These are phyloP conservation scores for Corrigiola litoralis DNA, from an alignment of 179 eudicot species.

Conservation along the genomic window DNA sequence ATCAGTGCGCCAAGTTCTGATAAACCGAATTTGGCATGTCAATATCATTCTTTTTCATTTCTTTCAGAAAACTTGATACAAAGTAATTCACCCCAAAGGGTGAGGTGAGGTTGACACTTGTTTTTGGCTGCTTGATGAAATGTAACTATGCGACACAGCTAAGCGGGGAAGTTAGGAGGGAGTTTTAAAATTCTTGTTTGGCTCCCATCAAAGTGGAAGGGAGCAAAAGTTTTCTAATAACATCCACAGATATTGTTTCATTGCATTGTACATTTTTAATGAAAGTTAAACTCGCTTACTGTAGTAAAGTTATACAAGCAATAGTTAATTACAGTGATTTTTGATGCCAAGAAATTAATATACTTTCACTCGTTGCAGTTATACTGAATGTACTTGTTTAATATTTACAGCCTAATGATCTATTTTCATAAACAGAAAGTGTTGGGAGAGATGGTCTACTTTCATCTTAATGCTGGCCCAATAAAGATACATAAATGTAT, in stretches of 20 bases:
- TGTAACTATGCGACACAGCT: not conserved
- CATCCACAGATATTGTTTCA: not conserved
- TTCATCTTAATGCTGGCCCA: no score
- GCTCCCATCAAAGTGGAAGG: not conserved
- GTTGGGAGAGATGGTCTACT: no score
- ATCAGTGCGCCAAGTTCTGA: slow-evolving; percentile 63
- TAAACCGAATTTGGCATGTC: slow-evolving; percentile 11
- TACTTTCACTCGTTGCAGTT: no score
- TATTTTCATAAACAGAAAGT: no score
- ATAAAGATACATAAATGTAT: no score
- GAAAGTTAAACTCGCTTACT: not conserved
- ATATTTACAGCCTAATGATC: no score
- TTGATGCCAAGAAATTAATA: no score
- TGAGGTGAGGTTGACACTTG: slow-evolving; percentile 24
- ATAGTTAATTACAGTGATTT: no score
- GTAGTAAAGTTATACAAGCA: no score
- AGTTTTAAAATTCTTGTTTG: not conserved
- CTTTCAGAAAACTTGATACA: slow-evolving; percentile 7
- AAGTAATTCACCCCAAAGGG: slow-evolving; percentile 4
- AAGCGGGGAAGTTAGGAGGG: no score
- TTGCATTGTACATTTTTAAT: slow-evolving; percentile 12
- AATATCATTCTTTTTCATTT: slow-evolving; percentile 6
- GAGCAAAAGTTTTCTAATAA: not conserved
- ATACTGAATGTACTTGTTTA: no score
- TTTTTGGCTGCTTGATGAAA: slow-evolving; percentile 10